Percentiles rank a stretch among this genome's conserved stretches.
phyloP scores from a whole-genome alignment of 177 flowering plant genomes.

The Vitis hybrid region DNA sequence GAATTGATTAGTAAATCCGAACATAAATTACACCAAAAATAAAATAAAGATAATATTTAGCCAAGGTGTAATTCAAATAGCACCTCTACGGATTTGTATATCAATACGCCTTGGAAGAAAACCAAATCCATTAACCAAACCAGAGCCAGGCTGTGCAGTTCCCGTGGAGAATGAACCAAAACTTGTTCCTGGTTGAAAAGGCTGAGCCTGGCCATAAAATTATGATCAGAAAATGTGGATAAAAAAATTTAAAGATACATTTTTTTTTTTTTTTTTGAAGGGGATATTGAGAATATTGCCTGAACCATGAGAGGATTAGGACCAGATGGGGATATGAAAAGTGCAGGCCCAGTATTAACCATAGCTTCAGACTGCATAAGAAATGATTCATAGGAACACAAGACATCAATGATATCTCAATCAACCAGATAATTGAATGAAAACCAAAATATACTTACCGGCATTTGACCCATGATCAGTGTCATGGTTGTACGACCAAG shows the following conservation, averaged over 20 bases:
- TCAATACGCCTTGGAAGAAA: slow-evolving; percentile 73
- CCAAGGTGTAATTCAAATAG: background rate
- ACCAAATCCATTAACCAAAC: slow-evolving; percentile 46
- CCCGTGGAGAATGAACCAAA: slow-evolving; percentile 56
- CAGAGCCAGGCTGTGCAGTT: slow-evolving; percentile 38
- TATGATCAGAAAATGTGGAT: slow-evolving; percentile 9
- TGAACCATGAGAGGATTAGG: slow-evolving; percentile 94
- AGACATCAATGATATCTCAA: slow-evolving; percentile 1
- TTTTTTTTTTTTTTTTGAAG: too few species aligned
- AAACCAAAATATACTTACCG: slow-evolving; percentile 40
- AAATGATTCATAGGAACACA: slow-evolving; percentile 5
- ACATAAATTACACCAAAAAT: background rate
- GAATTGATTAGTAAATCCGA: background rate
- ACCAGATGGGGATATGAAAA: slow-evolving; percentile 69
- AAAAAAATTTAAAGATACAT: background rate
- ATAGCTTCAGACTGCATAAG: slow-evolving; percentile 67
- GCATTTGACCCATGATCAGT: slow-evolving; percentile 63
- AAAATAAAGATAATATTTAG: background rate
- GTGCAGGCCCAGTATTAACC: slow-evolving; percentile 90
- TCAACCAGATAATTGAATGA: too few species aligned
- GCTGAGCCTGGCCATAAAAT: slow-evolving; percentile 55
- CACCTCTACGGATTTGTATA: slow-evolving; percentile 80
- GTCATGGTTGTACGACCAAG: slow-evolving; percentile 90
- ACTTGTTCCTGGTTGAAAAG: slow-evolving; percentile 65
- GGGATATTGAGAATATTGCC: slow-evolving; percentile 30